Evolutionary conservation across 139 green algal species (phyloP).

Genomic region (Dunaliella sp.): DNA sequence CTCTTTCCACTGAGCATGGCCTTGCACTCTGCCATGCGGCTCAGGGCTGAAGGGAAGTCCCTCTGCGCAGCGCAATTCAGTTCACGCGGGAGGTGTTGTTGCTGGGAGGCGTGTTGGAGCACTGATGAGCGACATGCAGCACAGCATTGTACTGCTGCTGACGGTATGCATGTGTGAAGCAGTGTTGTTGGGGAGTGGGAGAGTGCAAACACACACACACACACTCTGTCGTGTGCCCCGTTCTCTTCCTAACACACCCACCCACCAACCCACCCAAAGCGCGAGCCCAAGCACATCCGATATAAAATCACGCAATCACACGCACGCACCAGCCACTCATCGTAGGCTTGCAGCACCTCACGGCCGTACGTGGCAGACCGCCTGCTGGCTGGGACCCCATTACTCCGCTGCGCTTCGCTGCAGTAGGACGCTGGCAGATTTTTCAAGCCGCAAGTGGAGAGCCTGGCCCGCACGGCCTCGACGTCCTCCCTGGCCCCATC

Average conservation of each 20-base stretch:
- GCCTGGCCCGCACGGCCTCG: not conserved
- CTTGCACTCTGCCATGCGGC: constrained; percentile 57
- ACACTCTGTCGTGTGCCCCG: not conserved
- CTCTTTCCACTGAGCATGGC: constrained; percentile 62
- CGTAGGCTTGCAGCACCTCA: not conserved
- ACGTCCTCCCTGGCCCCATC: not conserved
- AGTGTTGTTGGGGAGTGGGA: no score
- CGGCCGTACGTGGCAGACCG: not conserved
- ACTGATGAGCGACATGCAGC: no score
- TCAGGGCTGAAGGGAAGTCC: constrained; percentile 63
- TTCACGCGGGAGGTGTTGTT: not conserved
- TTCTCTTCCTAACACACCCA: not conserved
- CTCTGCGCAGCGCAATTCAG: constrained; percentile 40
- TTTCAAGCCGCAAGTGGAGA: not conserved
- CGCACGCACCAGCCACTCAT: constrained; percentile 6
- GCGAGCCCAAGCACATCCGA: no score
- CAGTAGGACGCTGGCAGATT: not conserved
- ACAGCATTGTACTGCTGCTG: no score
- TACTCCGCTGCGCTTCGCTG: not conserved
- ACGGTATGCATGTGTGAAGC: no score
- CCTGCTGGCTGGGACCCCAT: not conserved
- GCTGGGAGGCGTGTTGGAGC: no score
- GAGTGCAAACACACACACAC: no score
- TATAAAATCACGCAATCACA: not conserved
- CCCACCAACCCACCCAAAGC: no score